Percentiles rank a stretch among this genome's conserved stretches.
phyloP scores from a whole-genome alignment of 2,329 filamentous ascomycete species.

The Phyllosticta capitalensis region DNA sequence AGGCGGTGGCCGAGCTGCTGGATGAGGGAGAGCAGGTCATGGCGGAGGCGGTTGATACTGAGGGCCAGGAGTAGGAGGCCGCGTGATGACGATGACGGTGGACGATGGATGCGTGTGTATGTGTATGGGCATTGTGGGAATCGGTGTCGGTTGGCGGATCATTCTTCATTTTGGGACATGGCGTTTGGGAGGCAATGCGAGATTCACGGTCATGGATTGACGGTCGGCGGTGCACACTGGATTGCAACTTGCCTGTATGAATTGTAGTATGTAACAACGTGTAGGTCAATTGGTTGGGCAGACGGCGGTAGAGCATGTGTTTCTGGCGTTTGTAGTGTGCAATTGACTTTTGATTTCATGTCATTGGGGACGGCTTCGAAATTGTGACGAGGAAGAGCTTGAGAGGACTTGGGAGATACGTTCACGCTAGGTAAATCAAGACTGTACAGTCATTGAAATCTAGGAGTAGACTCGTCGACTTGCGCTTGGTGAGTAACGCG shows the following conservation, averaged over 20 bases:
- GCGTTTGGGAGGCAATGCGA: neutral
- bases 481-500: too few species aligned
- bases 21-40: conserved; percentile 92
- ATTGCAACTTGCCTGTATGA: neutral
- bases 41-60: conserved; percentile 43
- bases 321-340: neutral
- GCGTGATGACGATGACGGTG: neutral
- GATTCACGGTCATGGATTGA: neutral
- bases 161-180: neutral
- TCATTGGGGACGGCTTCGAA: neutral
- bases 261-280: neutral
- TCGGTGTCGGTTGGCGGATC: neutral
- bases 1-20: conserved; percentile 74
- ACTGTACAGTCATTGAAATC: too few species aligned
- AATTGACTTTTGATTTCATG: neutral
- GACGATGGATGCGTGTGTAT: neutral
- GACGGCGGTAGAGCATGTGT: neutral
- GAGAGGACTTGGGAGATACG: too few species aligned
- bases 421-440: too few species aligned
- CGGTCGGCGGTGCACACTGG: neutral
- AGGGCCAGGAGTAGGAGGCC: neutral
- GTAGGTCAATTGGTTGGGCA: neutral
- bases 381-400: too few species aligned
- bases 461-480: too few species aligned
- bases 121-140: neutral